phyloP scores from a whole-genome alignment of 345 rosid species.

The Eucalyptus fibrosa region DNA sequence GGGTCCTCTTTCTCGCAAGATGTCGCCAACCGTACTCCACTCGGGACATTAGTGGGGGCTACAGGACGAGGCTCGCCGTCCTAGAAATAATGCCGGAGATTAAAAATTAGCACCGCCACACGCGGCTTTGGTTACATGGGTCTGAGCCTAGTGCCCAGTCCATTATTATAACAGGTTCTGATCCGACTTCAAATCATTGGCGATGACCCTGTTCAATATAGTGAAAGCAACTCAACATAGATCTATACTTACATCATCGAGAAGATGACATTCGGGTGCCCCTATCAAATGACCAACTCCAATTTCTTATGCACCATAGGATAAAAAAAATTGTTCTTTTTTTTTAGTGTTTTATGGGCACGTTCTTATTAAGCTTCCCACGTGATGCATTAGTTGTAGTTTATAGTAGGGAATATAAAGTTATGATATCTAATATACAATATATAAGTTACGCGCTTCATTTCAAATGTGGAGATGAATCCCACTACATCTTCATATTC shows the following conservation, averaged over 20 bases:
- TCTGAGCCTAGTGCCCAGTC: background rate
- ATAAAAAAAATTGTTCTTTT: background rate
- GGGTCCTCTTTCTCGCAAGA: background rate
- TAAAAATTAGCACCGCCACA: background rate
- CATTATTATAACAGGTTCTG: background rate
- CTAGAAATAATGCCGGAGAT: background rate
- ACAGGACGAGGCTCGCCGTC: background rate
- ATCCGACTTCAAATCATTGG: background rate
- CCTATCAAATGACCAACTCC: background rate
- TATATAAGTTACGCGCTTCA: background rate
- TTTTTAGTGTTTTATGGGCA: background rate
- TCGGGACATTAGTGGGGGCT: background rate
- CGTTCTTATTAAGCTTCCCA: background rate
- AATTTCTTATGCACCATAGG: background rate
- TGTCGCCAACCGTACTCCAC: background rate
- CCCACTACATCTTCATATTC: background rate
- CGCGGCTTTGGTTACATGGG: background rate
- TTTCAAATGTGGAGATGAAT: background rate
- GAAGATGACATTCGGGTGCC: background rate
- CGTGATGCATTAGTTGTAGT: background rate
- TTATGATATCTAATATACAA: background rate
- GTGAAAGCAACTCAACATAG: background rate
- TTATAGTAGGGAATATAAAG: background rate
- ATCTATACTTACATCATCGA: background rate
- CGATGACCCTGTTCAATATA: background rate